Conservation (phyloP, 2,329 filamentous ascomycete genomes). For the Akanthomyces lecanii region DNA sequence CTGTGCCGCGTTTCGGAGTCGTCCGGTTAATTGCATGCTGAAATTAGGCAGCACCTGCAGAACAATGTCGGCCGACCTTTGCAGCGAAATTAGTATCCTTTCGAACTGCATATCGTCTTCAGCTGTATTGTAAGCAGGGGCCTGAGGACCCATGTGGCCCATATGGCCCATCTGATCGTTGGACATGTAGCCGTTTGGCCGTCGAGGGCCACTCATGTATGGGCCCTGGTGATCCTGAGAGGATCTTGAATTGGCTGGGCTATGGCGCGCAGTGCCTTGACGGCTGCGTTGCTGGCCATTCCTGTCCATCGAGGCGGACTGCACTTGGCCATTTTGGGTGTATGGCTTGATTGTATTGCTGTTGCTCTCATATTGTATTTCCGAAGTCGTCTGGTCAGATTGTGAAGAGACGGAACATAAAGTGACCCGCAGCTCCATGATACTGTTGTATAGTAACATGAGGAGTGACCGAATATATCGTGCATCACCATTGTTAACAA, state of each 20-base stretch:
- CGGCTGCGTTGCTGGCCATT: conserved; percentile 24
- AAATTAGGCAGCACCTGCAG: conserved; percentile 67
- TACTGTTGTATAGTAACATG: conserved; percentile 61
- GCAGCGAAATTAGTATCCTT: conserved; percentile 72
- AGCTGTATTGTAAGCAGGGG: conserved; percentile 22
- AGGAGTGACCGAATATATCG: conserved; percentile 63
- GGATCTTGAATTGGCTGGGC: conserved; percentile 46
- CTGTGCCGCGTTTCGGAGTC: conserved; percentile 59
- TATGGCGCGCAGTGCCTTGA: conserved; percentile 40
- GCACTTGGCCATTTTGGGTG: conserved; percentile 41
- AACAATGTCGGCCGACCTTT: conserved; percentile 68
- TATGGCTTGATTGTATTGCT: conserved; percentile 49
- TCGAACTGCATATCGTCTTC: conserved; percentile 82
- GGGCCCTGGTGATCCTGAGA: conserved; percentile 37
- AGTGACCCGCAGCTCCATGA: conserved; percentile 61
- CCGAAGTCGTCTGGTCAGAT: conserved; percentile 20
- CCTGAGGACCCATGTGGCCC: neutral
- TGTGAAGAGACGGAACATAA: conserved; percentile 33
- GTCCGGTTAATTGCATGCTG: conserved; percentile 60
- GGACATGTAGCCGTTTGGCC: conserved; percentile 24
- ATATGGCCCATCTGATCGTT: conserved; percentile 10
- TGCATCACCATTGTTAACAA: conserved; percentile 62
- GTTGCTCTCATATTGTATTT: conserved; percentile 22
- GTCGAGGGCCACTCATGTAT: conserved; percentile 45
- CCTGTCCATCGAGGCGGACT: conserved; percentile 22